These are phyloP conservation scores for Phyllachora maydis DNA, from an alignment of 2,329 filamentous ascomycete species.

Conservation along the genomic window DNA sequence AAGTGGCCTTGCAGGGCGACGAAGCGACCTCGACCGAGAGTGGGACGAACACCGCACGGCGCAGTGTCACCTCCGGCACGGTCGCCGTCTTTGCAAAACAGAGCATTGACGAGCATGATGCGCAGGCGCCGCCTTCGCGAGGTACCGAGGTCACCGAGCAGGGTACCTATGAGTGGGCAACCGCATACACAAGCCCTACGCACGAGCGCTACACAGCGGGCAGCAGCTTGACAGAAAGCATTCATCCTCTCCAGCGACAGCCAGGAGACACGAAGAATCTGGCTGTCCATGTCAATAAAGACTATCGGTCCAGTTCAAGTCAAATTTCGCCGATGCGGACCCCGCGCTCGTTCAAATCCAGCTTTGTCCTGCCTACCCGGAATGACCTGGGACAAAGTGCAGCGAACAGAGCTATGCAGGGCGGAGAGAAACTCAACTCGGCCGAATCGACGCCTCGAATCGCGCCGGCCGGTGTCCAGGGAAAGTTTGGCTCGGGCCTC, in stretches of 20 bases:
- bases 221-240: constrained; percentile 59
- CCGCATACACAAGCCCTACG: constrained; percentile 55
- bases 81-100: constrained; percentile 12
- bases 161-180: constrained; percentile 47
- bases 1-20: constrained; percentile 9
- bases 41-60: constrained; percentile 27
- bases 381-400: constrained; percentile 24
- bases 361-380: constrained; percentile 44
- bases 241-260: constrained; percentile 49
- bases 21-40: constrained; percentile 4
- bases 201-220: constrained; percentile 30
- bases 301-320: constrained; percentile 26
- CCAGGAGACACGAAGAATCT: constrained; percentile 19
- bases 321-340: constrained; percentile 45
- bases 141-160: constrained; percentile 67
- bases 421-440: constrained; percentile 70
- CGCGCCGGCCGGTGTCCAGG: constrained; percentile 11
- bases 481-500: constrained; percentile 6
- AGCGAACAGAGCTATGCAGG: constrained; percentile 35
- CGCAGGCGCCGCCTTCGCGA: constrained; percentile 46
- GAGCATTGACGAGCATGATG: constrained; percentile 22
- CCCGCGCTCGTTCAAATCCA: constrained; percentile 56
- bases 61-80: constrained; percentile 24
- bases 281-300: constrained; percentile 38
- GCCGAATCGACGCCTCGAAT: constrained; percentile 54